Base-by-base conservation (phyloP, 106 monocot species). In the Dendrobium nobile region DNA sequence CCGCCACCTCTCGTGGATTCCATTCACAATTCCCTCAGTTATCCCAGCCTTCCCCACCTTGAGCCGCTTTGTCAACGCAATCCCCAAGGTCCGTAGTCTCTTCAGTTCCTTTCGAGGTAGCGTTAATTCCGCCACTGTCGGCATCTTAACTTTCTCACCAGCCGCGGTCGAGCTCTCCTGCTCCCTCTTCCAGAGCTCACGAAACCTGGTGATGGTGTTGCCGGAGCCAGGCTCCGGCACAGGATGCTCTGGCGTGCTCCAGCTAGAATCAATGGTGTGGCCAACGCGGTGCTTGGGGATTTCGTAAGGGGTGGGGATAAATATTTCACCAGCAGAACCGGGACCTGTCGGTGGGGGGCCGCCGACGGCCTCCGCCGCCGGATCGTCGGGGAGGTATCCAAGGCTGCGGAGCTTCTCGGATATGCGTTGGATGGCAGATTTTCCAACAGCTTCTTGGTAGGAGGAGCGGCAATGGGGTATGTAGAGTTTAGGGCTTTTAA, bases 1-100 rank as follows among this genome's bases (percentile, higher is more conserved):
- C 81, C 88, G 22, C 99, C 99, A 99, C 55, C 99, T 77, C 80
- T 99, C 99, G 44, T 99, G 99, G n/a, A 99, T 99, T 65, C 95
- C 93, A 82, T 99, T 99, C 43, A 99, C 93, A 31, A 95, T 91
- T 44, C 99, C 95, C 77, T 99, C 99, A 0, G 99, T 99, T 45
- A 99, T 81, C 37, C 99, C 99, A 0, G 93, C 88, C 83, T 99
- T 99, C 26, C 99, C 99, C 26, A 99, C 84, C 82, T 91, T 95
- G 31, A 99, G 64, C 75, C 87, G 65, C 77, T 88, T 91, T 20
- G 73, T 79, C 37, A 93, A 6, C 80, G 82, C 78, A 27, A 99
- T 89, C 75, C 99, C 99, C 41, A 56, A 74, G 0, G 58, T 64
- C 81, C 91, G 79, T 70, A 99, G 73, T 80, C 95, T 85, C 85